Base-by-base conservation (phyloP, 108 stramenopile genomes). In the Cyclotella atomus region DNA sequence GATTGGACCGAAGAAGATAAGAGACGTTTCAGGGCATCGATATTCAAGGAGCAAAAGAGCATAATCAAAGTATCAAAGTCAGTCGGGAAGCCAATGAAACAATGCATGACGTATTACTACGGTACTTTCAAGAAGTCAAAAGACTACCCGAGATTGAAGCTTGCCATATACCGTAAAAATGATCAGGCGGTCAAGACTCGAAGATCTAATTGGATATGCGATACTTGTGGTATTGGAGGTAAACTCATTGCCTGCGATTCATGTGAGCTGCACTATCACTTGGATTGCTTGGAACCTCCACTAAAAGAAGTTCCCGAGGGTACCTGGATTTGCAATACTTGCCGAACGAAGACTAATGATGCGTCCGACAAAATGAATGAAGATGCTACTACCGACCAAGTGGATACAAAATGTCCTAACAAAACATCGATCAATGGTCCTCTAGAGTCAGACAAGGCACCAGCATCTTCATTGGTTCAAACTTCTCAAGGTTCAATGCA, bases 161-260 rank as follows among this genome's bases (percentile, higher is more conserved):
- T 76, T 33, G n/a, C 28, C 20, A 77, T 72, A 69, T 43, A 66
- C 25, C 45, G 38, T 2, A 59, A 71, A 36, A 79, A 72, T 27
- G 73, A 63, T 15, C 52, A 41, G 10, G 41, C 34, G 27, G 55
- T 32, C 24, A 71, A 70, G 0, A 79, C 80, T 3, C 29, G 59
- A 61, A 54, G 38, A 20, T 81, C 67, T 15, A 50, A 75, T 32
- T 86, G 89, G 64, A 81, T 79, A 3, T 93, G 92, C 65, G 81
- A 62, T 24, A 72, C 85, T 61, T 93, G 92, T 59, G 87, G 87
- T 16, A 85, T 89, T 23, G 92, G 92, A 16, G 92, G 92, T 1
- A 87, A 66, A 34, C 83, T 95, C n/a, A 68, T 95, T 8, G 87
- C 89, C 35, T 95, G 93, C 50, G 93, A 95, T 73, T 83, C 87